A percentile compares a stretch with the other conserved stretches of the same genome.
phyloP scores from a whole-genome alignment of 2,329 filamentous ascomycete genomes.

The Shiraia bambusicola region DNA sequence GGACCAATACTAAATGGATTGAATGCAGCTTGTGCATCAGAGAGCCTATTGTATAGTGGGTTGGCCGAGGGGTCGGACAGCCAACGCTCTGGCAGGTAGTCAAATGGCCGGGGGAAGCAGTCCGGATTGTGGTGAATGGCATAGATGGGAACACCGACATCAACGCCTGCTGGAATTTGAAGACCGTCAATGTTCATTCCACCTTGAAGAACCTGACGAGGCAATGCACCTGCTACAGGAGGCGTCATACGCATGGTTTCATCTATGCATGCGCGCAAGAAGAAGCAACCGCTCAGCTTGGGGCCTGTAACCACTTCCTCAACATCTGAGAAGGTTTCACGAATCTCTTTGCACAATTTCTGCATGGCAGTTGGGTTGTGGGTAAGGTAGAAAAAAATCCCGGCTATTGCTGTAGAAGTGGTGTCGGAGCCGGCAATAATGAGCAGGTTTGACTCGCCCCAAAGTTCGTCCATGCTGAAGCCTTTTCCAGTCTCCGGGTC shows the following conservation, averaged over 20 bases:
- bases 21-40: constrained; percentile 65
- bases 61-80: constrained; percentile 33
- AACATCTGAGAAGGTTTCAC: constrained; percentile 35
- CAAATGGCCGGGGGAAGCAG: constrained; percentile 44
- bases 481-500: constrained; percentile 50
- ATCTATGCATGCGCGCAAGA: constrained; percentile 44
- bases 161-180: constrained; percentile 39
- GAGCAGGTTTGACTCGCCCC: constrained; percentile 52
- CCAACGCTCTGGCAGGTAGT: constrained; percentile 44
- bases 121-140: constrained; percentile 42
- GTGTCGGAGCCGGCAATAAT: constrained; percentile 54
- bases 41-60: constrained; percentile 30
- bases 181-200: constrained; percentile 42
- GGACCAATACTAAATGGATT: constrained; percentile 73
- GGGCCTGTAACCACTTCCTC: constrained; percentile 43
- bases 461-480: constrained; percentile 50
- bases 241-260: constrained; percentile 46
- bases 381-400: constrained; percentile 49
- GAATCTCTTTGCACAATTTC: constrained; percentile 38
- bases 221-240: constrained; percentile 42
- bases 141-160: constrained; percentile 43
- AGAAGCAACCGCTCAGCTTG: constrained; percentile 35
- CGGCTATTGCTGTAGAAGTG: constrained; percentile 46
- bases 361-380: constrained; percentile 41
- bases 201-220: constrained; percentile 42